Conservation (phyloP, 176 grass and related monocot species). For the Cenchrus fungigraminus region DNA sequence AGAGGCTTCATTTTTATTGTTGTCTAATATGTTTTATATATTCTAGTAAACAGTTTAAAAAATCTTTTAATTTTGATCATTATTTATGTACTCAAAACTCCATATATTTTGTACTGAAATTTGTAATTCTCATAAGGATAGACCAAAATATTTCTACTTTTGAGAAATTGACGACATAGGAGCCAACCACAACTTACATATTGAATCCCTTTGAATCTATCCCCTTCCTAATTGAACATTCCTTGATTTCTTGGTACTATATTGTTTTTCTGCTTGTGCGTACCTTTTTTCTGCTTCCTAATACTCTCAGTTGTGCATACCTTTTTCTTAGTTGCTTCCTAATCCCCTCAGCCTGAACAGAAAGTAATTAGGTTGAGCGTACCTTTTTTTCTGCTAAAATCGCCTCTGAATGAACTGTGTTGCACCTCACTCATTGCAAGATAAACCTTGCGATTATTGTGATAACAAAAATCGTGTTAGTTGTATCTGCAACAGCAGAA, state of each 20-base stretch:
- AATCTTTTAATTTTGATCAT: no score
- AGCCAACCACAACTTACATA: background rate
- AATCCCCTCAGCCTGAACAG: background rate
- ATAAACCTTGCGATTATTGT: constrained; percentile 11
- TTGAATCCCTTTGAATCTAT: background rate
- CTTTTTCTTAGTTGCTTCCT: no score
- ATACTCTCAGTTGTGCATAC: no score
- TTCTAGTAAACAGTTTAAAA: background rate
- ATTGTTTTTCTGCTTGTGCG: background rate
- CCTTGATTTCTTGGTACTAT: background rate
- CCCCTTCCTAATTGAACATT: background rate
- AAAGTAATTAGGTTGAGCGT: background rate
- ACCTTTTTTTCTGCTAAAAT: background rate
- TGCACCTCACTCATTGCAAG: background rate
- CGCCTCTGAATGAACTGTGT: background rate
- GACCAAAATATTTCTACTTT: background rate
- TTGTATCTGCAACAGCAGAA: constrained; percentile 23
- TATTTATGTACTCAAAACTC: background rate
- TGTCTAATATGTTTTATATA: background rate
- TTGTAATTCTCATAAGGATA: background rate
- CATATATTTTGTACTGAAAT: background rate
- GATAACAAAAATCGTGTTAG: constrained; percentile 1
- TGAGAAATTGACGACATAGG: background rate
- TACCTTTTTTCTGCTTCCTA: background rate
- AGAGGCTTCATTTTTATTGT: background rate